A percentile compares a stretch with the other conserved stretches of the same genome.
Conservation (phyloP, 768 basidiomycete species). For the Tricholoma sp. region DNA sequence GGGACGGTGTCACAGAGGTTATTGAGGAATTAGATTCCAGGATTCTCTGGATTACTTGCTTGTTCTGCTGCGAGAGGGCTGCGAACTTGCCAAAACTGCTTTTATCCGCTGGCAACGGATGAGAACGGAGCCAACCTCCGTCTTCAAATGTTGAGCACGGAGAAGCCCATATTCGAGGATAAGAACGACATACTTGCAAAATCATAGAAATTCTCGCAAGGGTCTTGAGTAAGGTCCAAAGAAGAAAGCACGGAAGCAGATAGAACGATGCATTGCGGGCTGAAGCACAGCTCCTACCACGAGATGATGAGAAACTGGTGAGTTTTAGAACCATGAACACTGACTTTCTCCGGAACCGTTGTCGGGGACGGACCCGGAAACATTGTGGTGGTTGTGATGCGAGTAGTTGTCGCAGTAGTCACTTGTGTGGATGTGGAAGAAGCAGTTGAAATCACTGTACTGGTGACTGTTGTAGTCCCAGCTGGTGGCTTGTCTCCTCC, state of each 20-base stretch:
- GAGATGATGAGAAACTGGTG: constrained; percentile 4
- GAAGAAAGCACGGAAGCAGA: constrained; percentile 79
- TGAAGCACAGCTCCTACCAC: constrained; percentile 62
- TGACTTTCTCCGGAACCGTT: constrained; percentile 46
- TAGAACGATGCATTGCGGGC: constrained; percentile 74
- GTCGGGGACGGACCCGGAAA: constrained; percentile 51
- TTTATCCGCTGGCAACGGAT: constrained; percentile 88
- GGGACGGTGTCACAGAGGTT: constrained; percentile 32
- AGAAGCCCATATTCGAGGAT: background rate
- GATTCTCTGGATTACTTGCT: constrained; percentile 69
- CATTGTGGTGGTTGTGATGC: constrained; percentile 36
- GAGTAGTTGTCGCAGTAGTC: constrained; percentile 27
- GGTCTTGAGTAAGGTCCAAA: constrained; percentile 79
- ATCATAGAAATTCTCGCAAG: constrained; percentile 93
- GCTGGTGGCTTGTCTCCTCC: constrained; percentile 19
- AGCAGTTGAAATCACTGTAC: constrained; percentile 25
- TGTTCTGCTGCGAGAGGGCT: constrained; percentile 67
- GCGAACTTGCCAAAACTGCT: constrained; percentile 69
- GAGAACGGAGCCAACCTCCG: constrained; percentile 80
- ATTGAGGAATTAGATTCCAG: constrained; percentile 47
- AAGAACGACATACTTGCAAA: constrained; percentile 73
- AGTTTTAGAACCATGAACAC: background rate
- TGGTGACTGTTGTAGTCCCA: constrained; percentile 24
- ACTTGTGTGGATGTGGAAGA: constrained; percentile 15
- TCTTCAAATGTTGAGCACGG: constrained; percentile 36